Evolutionary conservation across 139 green algal species (phyloP).

Genomic region (Trebouxia sp.): DNA sequence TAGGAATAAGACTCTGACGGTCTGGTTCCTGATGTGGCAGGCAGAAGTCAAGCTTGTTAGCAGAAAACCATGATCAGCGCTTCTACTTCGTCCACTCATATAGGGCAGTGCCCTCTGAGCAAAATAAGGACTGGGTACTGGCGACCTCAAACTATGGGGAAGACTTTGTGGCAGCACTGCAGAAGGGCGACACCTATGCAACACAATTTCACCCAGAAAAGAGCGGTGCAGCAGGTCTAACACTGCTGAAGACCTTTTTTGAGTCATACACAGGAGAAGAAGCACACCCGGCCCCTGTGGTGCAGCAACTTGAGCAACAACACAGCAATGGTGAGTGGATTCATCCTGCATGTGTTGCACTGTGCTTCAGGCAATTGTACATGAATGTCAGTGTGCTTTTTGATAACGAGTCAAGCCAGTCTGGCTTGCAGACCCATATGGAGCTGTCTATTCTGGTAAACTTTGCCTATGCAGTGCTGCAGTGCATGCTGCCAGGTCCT

Average conservation of each 20-base stretch:
- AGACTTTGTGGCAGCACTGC: slow-evolving; percentile 85
- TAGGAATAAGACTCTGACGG: too few species aligned
- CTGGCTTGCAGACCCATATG: too few species aligned
- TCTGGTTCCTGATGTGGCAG: slow-evolving; percentile 24
- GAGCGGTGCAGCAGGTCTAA: slow-evolving; percentile 77
- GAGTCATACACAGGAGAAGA: slow-evolving; percentile 40
- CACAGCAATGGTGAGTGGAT: slow-evolving; percentile 40
- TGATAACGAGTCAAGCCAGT: too few species aligned
- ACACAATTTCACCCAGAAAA: slow-evolving; percentile 99
- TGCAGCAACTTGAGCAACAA: not conserved
- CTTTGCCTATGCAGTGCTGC: too few species aligned
- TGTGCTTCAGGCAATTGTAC: too few species aligned
- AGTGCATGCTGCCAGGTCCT: too few species aligned
- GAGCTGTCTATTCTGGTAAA: too few species aligned
- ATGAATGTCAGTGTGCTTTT: too few species aligned
- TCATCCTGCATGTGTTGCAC: too few species aligned
- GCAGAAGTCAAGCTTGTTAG: slow-evolving; percentile 57
- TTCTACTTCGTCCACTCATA: slow-evolving; percentile 99
- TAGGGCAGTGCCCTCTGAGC: slow-evolving; percentile 57
- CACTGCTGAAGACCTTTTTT: slow-evolving; percentile 81
- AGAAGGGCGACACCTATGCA: slow-evolving; percentile 80
- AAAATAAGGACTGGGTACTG: slow-evolving; percentile 93
- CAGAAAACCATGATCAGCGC: slow-evolving; percentile 45
- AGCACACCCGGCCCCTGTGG: slow-evolving; percentile 23
- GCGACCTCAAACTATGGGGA: slow-evolving; percentile 87